Evolutionary conservation across 2,329 filamentous ascomycete genomes (phyloP).

Genomic region (Metarhizium album): DNA sequence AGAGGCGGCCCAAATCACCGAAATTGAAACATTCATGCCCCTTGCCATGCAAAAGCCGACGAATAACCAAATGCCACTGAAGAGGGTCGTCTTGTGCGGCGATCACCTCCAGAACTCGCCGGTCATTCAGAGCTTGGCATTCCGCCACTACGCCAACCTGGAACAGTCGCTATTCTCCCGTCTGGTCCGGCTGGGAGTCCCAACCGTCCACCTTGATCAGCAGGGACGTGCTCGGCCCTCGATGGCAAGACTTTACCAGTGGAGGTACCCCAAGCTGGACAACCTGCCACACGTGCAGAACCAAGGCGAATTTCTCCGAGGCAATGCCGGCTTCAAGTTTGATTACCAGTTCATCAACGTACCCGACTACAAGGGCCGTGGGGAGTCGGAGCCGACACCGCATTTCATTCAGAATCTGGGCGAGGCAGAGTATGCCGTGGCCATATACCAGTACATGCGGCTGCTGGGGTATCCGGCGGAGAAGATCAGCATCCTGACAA

Average conservation of each 20-base stretch:
- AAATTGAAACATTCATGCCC: slow-evolving; percentile 94
- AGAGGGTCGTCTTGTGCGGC: slow-evolving; percentile 83
- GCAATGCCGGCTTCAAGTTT: slow-evolving; percentile 85
- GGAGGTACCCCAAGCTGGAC: slow-evolving; percentile 75
- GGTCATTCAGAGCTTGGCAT: slow-evolving; percentile 87
- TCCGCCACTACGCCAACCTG: slow-evolving; percentile 88
- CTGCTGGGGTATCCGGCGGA: slow-evolving; percentile 79
- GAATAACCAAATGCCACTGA: slow-evolving; percentile 62
- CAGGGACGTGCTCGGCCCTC: slow-evolving; percentile 84
- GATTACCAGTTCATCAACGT: slow-evolving; percentile 98
- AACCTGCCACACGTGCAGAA: slow-evolving; percentile 67
- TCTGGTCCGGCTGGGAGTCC: slow-evolving; percentile 84
- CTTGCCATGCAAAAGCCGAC: slow-evolving; percentile 79
- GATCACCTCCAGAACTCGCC: slow-evolving; percentile 97
- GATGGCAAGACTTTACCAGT: slow-evolving; percentile 83
- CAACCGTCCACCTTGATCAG: slow-evolving; percentile 78
- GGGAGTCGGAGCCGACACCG: slow-evolving; percentile 80
- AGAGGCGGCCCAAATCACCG: slow-evolving; percentile 94
- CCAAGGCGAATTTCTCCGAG: slow-evolving; percentile 59
- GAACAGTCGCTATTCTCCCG: slow-evolving; percentile 93
- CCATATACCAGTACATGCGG: slow-evolving; percentile 95
- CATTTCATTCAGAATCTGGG: slow-evolving; percentile 96
- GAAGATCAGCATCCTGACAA: slow-evolving; percentile 80
- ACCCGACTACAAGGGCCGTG: slow-evolving; percentile 79
- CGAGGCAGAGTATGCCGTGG: slow-evolving; percentile 94